Evolutionary conservation across 2,329 filamentous ascomycete species (phyloP).

Genomic region (Byssoonygena ceratinophila): DNA sequence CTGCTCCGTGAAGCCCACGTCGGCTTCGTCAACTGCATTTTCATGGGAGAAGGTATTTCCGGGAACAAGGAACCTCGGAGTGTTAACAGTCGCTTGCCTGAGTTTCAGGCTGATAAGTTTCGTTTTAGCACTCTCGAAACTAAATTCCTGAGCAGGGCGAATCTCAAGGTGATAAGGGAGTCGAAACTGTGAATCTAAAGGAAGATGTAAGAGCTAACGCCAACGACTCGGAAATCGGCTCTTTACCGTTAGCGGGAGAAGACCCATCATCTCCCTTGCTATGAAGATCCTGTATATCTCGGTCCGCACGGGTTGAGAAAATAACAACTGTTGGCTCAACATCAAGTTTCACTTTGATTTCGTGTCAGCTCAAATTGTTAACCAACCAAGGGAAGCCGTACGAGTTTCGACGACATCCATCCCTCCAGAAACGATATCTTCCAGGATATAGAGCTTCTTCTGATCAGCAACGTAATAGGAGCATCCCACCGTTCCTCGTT

Average conservation of each 20-base stretch:
- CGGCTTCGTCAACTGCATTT: conserved; percentile 31
- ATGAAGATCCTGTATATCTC: conserved; percentile 26
- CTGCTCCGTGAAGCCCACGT: conserved; percentile 42
- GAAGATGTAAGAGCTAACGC: conserved; percentile 13
- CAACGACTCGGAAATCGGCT: background rate
- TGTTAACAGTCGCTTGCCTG: conserved; percentile 38
- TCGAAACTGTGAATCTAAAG: conserved; percentile 40
- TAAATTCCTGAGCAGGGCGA: conserved; percentile 62
- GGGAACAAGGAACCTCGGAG: conserved; percentile 51
- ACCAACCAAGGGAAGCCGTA: conserved; percentile 23
- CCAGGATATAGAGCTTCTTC: conserved; percentile 61
- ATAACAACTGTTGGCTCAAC: conserved; percentile 53
- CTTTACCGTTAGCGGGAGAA: conserved; percentile 24
- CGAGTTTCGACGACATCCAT: conserved; percentile 55
- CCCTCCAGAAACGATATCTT: conserved; percentile 62
- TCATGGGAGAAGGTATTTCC: conserved; percentile 43
- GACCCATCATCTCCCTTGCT: conserved; percentile 24
- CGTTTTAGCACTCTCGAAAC: conserved; percentile 53
- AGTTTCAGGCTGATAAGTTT: conserved; percentile 53
- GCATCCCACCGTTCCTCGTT: conserved; percentile 65
- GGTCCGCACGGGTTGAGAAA: conserved; percentile 46
- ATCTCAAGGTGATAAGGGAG: conserved; percentile 55
- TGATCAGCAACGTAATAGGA: conserved; percentile 67
- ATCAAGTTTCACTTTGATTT: conserved; percentile 46
- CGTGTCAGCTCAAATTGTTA: conserved; percentile 14